Evolutionary conservation across 108 stramenopile genomes (phyloP), one percentile per base, ranked within the genome.

Genomic region (Discostella pseudostelligera): DNA sequence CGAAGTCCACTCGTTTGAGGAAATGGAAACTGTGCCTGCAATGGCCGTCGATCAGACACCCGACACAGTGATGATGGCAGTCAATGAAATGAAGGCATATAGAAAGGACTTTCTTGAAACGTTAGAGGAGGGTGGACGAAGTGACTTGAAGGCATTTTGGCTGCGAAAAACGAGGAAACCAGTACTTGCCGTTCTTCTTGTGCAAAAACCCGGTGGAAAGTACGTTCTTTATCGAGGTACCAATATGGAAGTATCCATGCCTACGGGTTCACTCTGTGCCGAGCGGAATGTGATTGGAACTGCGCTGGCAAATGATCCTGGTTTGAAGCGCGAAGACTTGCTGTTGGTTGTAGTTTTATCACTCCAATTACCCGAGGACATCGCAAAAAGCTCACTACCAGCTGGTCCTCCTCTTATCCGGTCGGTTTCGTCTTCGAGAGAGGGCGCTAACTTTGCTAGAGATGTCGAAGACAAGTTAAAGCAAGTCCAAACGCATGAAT

Each of bases 191-290:
- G 94, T 99, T 9, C 78, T 99, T 53, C 78, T 97, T 17, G 95
- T 97, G 19, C 84, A 88, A 43, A 79, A 64, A 46, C 63, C 64
- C n/a, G 72, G 82, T 5, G 88, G 80, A 0, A 45, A 28, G 49
- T 64, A 89, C 19, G 63, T 78, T 26, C 61, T 96, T 49, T 98
- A 94, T 70, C 74, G 96, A 49, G 98, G 97, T 10, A 96, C 95
- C 45, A 99, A 99, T 75, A 94, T 99, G 96, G 98, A 99, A 81
- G 96, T 97, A 12, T 89, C 87, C 14, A 94, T 98, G 96, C 97
- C 97, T 5, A 98, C 97, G 32, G 97, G 97, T 19, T 96, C 94
- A 8, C 86, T 98, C 11, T 98, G 97, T 77, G 94, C 98, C 6
- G 98, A 98, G 72, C 84, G 98, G 2, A 96, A 96, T 61, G 98